Conservation (phyloP, 2,329 filamentous ascomycete species). For the Pseudogymnoascus sp. region DNA sequence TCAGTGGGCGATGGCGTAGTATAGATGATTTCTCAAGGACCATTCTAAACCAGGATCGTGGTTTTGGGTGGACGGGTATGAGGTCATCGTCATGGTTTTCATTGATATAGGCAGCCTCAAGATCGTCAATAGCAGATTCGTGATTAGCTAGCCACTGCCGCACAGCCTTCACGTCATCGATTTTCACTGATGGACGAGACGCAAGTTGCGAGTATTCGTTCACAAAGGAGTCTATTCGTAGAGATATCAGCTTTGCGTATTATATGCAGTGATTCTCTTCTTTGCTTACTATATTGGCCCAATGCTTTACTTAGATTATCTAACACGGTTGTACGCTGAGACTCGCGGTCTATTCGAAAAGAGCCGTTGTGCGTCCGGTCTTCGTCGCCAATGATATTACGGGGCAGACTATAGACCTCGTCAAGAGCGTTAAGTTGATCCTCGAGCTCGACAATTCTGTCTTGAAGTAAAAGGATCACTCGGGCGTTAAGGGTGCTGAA, state of each 20-base stretch:
- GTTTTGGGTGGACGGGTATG: not conserved
- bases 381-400: too few relatives aligned
- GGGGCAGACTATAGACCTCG: not conserved
- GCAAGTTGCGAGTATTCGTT: not conserved
- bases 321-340: not conserved
- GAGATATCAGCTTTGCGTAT: not conserved
- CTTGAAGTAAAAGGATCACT: slow-evolving; percentile 10
- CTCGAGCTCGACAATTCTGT: slow-evolving; percentile 9
- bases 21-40: not conserved
- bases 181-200: not conserved
- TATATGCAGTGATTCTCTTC: not conserved
- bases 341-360: slow-evolving; percentile 8
- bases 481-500: slow-evolving; percentile 10
- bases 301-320: not conserved
- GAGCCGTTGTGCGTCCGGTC: slow-evolving; percentile 8
- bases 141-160: not conserved
- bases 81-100: not conserved
- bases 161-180: not conserved
- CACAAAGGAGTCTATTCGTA: not conserved
- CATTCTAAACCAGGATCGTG: not conserved
- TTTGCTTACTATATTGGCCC: not conserved
- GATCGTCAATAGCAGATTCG: not conserved
- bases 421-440: not conserved
- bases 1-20: not conserved
- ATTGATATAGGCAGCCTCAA: not conserved